Base-by-base conservation (phyloP, 2,329 filamentous ascomycete species). In the Cladobotryum protrusum region DNA sequence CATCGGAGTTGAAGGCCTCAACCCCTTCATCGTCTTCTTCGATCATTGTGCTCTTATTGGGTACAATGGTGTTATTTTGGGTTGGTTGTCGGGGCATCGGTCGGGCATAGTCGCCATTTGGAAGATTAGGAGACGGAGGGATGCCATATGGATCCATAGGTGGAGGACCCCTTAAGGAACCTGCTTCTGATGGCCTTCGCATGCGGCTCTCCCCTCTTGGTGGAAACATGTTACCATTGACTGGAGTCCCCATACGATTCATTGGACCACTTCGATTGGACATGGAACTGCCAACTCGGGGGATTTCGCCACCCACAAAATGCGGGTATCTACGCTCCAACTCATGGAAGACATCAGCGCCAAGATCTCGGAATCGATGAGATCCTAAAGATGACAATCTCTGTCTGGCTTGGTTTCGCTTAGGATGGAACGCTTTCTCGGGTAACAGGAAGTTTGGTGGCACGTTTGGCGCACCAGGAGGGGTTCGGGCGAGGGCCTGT, bases 11-110 rank as follows among this genome's bases (percentile, higher is more conserved):
- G 64, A 87, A 87, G 2, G 80, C 77, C 61, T 84, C 81, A 48
- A 76, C 80, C 48, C 85, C 77, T 45, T 75, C 88, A 58, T 95
- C 90, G 57, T 95, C 91, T 64, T 97, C 93, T 67, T 99, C 93
- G 1, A 97, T 83, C 85, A 97, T 91, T 1, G 88, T 96, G 61
- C 92, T 95, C 71, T 97, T 99, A 65, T 96, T 97, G 1, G 93
- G 93, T 32, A 97, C 87, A 61, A 97, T 95, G 0, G 90, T 97
- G 64, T 95, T 97, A 64, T 87, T 92, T 64, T 96, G 91, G 43
- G 69, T 70, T 57, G 95, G 90, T 35, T 90, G 90, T 64, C 95
- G 96, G 14, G 88, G 86, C 57, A 88, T 81, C 4, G 91, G 91
- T 42, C 88, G 79, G 39, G 86, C 85, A 56, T 83, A 86, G 47